Evolutionary conservation across 2,329 filamentous ascomycete species (phyloP), one percentile per base, ranked within the genome.

Genomic region (Macrophomina phaseolina): DNA sequence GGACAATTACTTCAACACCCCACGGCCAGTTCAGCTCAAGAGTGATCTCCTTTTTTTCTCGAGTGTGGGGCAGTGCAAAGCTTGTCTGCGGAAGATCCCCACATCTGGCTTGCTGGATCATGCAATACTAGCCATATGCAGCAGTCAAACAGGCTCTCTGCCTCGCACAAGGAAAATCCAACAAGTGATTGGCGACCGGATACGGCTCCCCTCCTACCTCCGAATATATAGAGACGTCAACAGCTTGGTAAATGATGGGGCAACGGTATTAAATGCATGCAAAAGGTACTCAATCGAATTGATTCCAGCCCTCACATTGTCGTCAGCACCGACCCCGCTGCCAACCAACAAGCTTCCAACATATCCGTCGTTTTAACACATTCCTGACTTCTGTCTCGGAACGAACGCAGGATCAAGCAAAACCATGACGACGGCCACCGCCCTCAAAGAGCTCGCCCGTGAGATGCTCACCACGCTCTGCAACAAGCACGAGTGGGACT

Each of bases 381-480:
- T 23, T 23, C 16, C 51, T 9, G 32, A 23, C n/a, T 23, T 40
- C 14, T 3, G 32, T 0, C 36, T 36, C 32, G 7, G 16, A 5
- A 14, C 28, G 23, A 23, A 12, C 12, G n/a, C 14, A 36, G 6
- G 3, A 52, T 16, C 12, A 53, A 32, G 28, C 4, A 14, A 14
- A 38, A 36, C 14, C 51, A 55, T 55, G 52, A 28, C 52, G 4
- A 38, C 52, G 1, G 16, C 52, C 4, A 9, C 52, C 0, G 34
- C 34, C 8, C 52, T 55, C n/a, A 58, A 58, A 30, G 36, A 58
- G 6, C 56, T 61, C 28, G 56, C 56, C 7, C 56, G 56, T 16
- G 28, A 61, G 40, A 61, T 61, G 56, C 16, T 61, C 40, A 42
- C 40, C 28, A 61, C 40, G 16, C 56, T 61, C 2, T 61, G 56